Evolutionary conservation across 495 filamentous ascomycete genomes (phyloP).

Genomic region (Podospora anserina): DNA sequence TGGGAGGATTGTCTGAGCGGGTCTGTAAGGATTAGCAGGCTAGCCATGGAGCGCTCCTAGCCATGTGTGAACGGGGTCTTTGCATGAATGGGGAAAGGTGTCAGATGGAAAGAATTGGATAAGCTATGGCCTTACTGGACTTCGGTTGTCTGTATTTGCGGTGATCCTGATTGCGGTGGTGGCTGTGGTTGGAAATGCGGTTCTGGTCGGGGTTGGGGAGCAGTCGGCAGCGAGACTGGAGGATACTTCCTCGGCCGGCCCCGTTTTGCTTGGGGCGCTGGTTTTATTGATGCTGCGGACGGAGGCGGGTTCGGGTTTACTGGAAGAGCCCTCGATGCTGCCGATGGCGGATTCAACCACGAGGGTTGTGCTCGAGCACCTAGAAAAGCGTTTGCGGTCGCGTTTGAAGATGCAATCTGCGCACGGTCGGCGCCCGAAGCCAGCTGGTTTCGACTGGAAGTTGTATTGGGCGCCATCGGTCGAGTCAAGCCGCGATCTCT

Average conservation of each 20-base stretch:
- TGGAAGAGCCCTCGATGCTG: background rate
- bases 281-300: background rate
- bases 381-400: slow-evolving; percentile 64
- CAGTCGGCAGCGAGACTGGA: background rate
- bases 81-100: background rate
- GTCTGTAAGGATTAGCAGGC: background rate
- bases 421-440: background rate
- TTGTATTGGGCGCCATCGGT: slow-evolving; percentile 2
- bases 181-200: background rate
- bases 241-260: background rate
- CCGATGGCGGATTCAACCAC: slow-evolving; percentile 56
- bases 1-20: slow-evolving; percentile 38
- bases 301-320: slow-evolving; percentile 6
- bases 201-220: background rate
- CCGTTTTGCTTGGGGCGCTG: slow-evolving; percentile 21
- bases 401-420: slow-evolving; percentile 63
- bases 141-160: background rate
- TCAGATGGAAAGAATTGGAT: background rate
- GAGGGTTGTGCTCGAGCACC: slow-evolving; percentile 57
- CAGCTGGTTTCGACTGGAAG: background rate
- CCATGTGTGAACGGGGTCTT: background rate
- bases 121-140: background rate
- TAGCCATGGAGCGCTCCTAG: background rate
- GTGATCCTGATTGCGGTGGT: background rate
- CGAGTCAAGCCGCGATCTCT: background rate